Evolutionary conservation across 768 basidiomycete species (phyloP).

Genomic region (Mycena rosella): DNA sequence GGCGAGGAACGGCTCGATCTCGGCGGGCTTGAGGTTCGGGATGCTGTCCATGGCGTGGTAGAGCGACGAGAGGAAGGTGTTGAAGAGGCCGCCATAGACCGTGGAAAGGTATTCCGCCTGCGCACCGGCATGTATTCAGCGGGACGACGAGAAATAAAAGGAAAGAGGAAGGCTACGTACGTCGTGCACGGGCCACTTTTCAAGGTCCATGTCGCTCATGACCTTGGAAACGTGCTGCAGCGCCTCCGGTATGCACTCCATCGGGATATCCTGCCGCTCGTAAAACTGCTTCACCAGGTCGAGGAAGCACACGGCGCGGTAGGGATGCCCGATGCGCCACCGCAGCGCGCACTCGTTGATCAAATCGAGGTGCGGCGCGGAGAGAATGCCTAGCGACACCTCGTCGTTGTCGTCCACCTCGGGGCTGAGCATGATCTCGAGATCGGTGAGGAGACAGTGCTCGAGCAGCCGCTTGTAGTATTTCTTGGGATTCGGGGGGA

Average conservation of each 20-base stretch:
- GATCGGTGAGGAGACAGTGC: constrained; percentile 84
- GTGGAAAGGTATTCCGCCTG: constrained; percentile 78
- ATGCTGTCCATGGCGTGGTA: constrained; percentile 88
- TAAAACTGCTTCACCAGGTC: constrained; percentile 89
- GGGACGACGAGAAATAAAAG: constrained; percentile 25
- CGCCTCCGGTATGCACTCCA: constrained; percentile 96
- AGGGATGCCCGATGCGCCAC: constrained; percentile 89
- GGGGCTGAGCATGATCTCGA: constrained; percentile 90
- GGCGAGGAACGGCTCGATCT: constrained; percentile 72
- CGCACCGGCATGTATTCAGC: constrained; percentile 8
- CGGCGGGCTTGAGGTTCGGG: constrained; percentile 79
- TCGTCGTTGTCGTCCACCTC: constrained; percentile 96
- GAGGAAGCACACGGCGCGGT: constrained; percentile 84
- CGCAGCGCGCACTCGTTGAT: constrained; percentile 89
- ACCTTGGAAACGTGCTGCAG: constrained; percentile 79
- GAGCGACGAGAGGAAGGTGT: constrained; percentile 85
- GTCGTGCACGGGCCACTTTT: constrained; percentile 85
- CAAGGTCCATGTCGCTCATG: constrained; percentile 75
- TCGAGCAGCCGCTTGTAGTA: constrained; percentile 90
- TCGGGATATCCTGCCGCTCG: constrained; percentile 89
- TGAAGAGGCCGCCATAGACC: constrained; percentile 83
- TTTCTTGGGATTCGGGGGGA: constrained; percentile 89
- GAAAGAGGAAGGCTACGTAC: constrained; percentile 70
- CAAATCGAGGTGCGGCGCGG: constrained; percentile 81
- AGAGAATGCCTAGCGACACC: constrained; percentile 93